These are phyloP conservation scores for Pythium aquatile DNA, from an alignment of 352 stramenopile genomes.

Conservation along the genomic window DNA sequence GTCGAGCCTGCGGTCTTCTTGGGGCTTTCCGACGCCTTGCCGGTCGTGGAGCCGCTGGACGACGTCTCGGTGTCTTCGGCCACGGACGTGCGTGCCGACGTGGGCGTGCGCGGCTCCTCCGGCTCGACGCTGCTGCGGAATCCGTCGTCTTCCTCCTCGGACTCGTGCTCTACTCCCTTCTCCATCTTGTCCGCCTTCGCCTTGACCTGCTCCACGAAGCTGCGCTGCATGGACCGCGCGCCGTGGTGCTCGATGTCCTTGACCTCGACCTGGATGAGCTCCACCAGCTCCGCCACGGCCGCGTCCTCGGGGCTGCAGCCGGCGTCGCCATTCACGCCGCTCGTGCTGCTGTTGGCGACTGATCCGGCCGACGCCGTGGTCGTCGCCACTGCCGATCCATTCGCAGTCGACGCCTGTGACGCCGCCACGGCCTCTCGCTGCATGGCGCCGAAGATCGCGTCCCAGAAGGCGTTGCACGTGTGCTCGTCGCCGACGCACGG, in stretches of 20 bases:
- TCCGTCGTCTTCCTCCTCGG: slow-evolving; percentile 33
- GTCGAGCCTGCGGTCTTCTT: slow-evolving; percentile 4
- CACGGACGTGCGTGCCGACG: slow-evolving; percentile 19
- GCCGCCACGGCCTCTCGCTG: slow-evolving; percentile 39
- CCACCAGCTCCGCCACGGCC: slow-evolving; percentile 48
- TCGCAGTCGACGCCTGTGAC: slow-evolving; percentile 36
- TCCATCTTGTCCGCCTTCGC: slow-evolving; percentile 15
- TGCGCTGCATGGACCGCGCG: slow-evolving; percentile 64
- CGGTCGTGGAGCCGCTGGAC: neutral
- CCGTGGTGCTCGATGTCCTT: slow-evolving; percentile 71
- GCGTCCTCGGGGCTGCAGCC: slow-evolving; percentile 7
- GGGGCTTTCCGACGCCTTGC: slow-evolving; percentile 25
- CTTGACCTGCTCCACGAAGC: slow-evolving; percentile 45
- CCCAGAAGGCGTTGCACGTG: slow-evolving; percentile 62
- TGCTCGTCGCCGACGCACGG: slow-evolving; percentile 49
- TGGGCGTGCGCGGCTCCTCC: slow-evolving; percentile 23
- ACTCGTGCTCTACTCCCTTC: slow-evolving; percentile 1
- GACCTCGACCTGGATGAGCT: slow-evolving; percentile 77
- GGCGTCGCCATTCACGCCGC: slow-evolving; percentile 4
- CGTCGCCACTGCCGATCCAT: slow-evolving; percentile 11
- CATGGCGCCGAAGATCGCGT: slow-evolving; percentile 65
- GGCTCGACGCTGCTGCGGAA: slow-evolving; percentile 3
- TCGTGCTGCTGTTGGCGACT: neutral
- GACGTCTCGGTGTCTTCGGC: slow-evolving; percentile 10
- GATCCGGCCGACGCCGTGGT: slow-evolving; percentile 11